Base-by-base conservation (phyloP, 441 rosid species). In the Biscutella laevigata region DNA sequence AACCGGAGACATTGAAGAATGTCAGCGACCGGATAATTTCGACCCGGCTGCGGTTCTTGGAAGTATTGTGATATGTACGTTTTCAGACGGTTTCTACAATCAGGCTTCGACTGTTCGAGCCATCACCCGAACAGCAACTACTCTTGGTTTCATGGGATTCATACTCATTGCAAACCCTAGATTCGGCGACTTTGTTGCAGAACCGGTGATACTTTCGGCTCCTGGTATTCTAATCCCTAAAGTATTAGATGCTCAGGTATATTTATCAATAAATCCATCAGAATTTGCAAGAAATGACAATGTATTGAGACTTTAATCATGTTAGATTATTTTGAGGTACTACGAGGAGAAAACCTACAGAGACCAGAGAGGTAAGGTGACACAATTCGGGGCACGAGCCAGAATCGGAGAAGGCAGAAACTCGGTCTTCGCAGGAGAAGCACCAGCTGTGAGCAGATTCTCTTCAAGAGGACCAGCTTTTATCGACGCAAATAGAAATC, bases 101-200 rank as follows among this genome's bases (percentile, higher is more conserved):
- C 68, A 36, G 8, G 73, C 72, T 9, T 92, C 96, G 44, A 72
- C 84, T 10, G 44, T 88, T 29, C 50, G 55, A 7, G 74, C 91
- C 72, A 65, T 88, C 43, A 54, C 75, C n/a, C 61, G 72, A 66
- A 82, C 92, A 4, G 88, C 96, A 7, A 73, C 17, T 57, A 28
- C 69, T 48, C 78, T 86, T 14, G 65, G 86, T 17, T 80, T 92
- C 58, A 35, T 7, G 59, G 96, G 94, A 9, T 88, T 92, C 45
- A 68, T 71, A 61, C 62, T 92, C 8, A 66, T 78, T 5, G 95
- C 98, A 7, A 79, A 73, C 53, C 80, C 88, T 24, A 40, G 7
- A 6, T 84, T 73, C 11, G 95, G 95, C 1, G 82, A 84, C 67
- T 82, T 68, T 71, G 52, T 78, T 4, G 92, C 82, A 1, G 92